These are phyloP conservation scores for Ogataea henricii DNA, from an alignment of 805 yeast genomes.

Conservation along the genomic window DNA sequence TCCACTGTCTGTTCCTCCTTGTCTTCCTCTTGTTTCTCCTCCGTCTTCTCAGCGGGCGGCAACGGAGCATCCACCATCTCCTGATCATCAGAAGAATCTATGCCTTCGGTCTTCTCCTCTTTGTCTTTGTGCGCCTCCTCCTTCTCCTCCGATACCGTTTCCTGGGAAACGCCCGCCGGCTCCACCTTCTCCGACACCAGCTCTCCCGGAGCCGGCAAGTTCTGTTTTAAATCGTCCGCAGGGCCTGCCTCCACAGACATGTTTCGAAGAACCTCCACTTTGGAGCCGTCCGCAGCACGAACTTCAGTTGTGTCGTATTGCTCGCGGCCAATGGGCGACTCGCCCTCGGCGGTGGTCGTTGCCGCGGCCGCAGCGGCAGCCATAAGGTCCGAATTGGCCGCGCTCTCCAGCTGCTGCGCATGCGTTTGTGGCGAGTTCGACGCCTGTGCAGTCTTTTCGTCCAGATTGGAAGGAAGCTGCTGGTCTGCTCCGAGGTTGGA, in stretches of 20 bases:
- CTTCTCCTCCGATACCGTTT: not conserved
- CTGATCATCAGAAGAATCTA: conserved; percentile 18
- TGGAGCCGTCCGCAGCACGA: conserved; percentile 4
- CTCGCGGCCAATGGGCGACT: not conserved
- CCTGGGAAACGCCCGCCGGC: not conserved
- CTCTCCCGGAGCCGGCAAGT: not conserved
- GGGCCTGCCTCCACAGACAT: conserved; percentile 8
- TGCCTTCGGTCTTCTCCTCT: not conserved
- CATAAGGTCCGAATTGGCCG: conserved; percentile 6
- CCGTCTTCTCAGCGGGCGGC: conserved; percentile 19
- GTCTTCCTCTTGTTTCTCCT: conserved; percentile 1
- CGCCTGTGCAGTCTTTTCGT: conserved; percentile 5
- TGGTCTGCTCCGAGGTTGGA: conserved; percentile 7
- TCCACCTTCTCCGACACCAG: not conserved
- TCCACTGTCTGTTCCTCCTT: conserved; percentile 8
- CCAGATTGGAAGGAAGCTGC: conserved; percentile 17
- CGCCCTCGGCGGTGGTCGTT: not conserved
- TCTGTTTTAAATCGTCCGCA: conserved; percentile 6
- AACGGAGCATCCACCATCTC: conserved; percentile 21
- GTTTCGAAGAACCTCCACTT: conserved; percentile 7
- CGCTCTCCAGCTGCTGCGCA: not conserved
- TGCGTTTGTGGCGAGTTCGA: conserved; percentile 4
- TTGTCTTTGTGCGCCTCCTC: not conserved
- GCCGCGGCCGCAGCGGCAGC: conserved; percentile 9
- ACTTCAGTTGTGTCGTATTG: conserved; percentile 4